A percentile compares a stretch with the other conserved stretches of the same genome.
Conservation (phyloP, 73 alveolate species). For the Tetrahymena malaccensis region DNA sequence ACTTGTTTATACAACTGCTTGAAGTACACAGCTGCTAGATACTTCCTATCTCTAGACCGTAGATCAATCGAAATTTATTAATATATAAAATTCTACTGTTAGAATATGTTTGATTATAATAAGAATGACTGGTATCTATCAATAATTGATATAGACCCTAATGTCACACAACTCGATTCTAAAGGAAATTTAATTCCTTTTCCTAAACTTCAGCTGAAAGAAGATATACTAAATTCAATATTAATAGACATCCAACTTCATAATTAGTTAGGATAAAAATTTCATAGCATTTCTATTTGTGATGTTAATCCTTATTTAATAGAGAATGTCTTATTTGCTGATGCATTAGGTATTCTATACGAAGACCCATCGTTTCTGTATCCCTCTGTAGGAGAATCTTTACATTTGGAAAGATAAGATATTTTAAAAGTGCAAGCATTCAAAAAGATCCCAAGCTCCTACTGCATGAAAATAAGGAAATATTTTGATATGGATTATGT, state of each 20-base stretch:
- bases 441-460: not conserved
- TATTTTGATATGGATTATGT: not conserved
- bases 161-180: not conserved
- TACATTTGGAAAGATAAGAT: not conserved
- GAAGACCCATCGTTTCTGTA: not conserved
- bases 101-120: not conserved
- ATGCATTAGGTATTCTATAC: not conserved
- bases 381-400: not conserved
- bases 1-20: not conserved
- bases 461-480: not conserved
- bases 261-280: not conserved
- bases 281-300: not conserved
- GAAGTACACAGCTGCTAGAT: not conserved
- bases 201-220: not conserved
- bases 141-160: not conserved
- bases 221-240: not conserved
- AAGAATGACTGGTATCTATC: not conserved
- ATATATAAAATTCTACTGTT: not conserved
- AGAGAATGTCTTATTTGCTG: not conserved
- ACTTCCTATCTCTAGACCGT: not conserved
- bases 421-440: not conserved
- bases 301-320: not conserved
- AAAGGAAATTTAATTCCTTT: not conserved
- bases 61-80: not conserved
- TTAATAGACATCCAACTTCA: not conserved